phyloP scores from a whole-genome alignment of 768 basidiomycete genomes.

The Terana coerulea region DNA sequence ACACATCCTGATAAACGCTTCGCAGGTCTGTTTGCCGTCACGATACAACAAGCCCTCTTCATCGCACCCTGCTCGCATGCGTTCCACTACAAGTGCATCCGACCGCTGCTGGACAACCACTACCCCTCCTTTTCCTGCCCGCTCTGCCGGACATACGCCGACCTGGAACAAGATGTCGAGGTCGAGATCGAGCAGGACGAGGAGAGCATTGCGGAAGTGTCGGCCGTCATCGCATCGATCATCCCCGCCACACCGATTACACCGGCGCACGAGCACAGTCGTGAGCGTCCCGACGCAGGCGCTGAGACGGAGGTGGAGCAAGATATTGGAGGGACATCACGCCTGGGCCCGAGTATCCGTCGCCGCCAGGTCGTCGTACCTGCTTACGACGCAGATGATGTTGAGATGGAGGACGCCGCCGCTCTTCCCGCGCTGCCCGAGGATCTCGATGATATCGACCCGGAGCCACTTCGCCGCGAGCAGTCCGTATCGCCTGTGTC shows the following conservation, averaged over 20 bases:
- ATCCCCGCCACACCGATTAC: slow-evolving; percentile 13
- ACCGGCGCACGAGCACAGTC: slow-evolving; percentile 4
- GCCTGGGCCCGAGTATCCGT: slow-evolving; percentile 16
- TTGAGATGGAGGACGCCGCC: slow-evolving; percentile 22
- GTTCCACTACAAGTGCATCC: slow-evolving; percentile 96
- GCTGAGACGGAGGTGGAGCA: slow-evolving; percentile 31
- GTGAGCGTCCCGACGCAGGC: slow-evolving; percentile 24
- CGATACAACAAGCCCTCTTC: slow-evolving; percentile 93
- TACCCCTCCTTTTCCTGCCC: slow-evolving; percentile 94
- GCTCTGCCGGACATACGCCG: slow-evolving; percentile 90
- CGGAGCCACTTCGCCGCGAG: slow-evolving; percentile 16
- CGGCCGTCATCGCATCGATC: slow-evolving; percentile 8
- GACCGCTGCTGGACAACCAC: slow-evolving; percentile 84
- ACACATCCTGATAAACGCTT: background rate
- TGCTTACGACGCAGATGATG: slow-evolving; percentile 15
- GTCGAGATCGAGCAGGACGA: slow-evolving; percentile 39
- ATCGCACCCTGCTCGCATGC: slow-evolving; percentile 97
- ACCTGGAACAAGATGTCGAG: slow-evolving; percentile 95
- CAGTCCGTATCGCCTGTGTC: slow-evolving; percentile 19
- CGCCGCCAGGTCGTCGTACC: slow-evolving; percentile 8
- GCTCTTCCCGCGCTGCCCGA: slow-evolving; percentile 24
- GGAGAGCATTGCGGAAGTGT: slow-evolving; percentile 18
- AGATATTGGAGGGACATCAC: slow-evolving; percentile 19
- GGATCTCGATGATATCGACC: slow-evolving; percentile 16
- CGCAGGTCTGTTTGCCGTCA: slow-evolving; percentile 74